These are phyloP conservation scores for Anthracocystis setariae DNA, from an alignment of 1,284 basidiomycete genomes.

Conservation along the genomic window DNA sequence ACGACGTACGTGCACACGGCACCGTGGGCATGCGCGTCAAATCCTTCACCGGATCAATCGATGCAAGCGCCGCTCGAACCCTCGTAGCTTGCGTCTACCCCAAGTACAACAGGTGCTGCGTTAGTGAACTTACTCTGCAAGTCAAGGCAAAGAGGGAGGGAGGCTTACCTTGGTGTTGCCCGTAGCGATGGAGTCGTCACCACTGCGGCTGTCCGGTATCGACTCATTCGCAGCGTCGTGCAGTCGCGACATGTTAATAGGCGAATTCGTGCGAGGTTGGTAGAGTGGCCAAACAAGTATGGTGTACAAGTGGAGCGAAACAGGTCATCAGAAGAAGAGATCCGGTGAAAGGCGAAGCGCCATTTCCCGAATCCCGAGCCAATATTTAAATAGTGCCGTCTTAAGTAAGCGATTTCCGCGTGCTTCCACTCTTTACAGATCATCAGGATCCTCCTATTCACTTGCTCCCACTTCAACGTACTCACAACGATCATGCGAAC, in stretches of 20 bases:
- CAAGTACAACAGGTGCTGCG: background rate
- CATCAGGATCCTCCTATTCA: too few species aligned
- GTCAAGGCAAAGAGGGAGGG: background rate
- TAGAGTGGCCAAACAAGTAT: too few species aligned
- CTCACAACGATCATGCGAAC: background rate
- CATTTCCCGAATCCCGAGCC: background rate
- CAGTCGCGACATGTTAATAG: conserved; percentile 41
- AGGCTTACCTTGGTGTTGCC: conserved; percentile 1
- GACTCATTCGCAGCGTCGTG: conserved; percentile 17
- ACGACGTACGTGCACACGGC: conserved; percentile 41
- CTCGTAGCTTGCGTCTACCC: conserved; percentile 33
- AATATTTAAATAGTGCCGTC: background rate
- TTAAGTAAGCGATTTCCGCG: conserved; percentile 9
- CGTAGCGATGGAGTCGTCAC: background rate
- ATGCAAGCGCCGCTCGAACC: conserved; percentile 32
- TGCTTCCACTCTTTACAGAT: background rate
- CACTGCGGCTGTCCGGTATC: conserved; percentile 6
- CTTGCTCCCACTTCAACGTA: too few species aligned
- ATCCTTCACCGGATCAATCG: conserved; percentile 36
- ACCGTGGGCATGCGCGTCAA: conserved; percentile 30
- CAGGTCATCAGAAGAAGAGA: too few species aligned
- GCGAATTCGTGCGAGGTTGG: too few species aligned
- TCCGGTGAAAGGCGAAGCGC: too few species aligned
- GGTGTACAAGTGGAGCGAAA: too few species aligned
- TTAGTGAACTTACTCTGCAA: too few species aligned